Evolutionary conservation across 176 grass and related monocot genomes (phyloP), one percentile per base, ranked within the genome.

Genomic region (Rhynchospora pubera): DNA sequence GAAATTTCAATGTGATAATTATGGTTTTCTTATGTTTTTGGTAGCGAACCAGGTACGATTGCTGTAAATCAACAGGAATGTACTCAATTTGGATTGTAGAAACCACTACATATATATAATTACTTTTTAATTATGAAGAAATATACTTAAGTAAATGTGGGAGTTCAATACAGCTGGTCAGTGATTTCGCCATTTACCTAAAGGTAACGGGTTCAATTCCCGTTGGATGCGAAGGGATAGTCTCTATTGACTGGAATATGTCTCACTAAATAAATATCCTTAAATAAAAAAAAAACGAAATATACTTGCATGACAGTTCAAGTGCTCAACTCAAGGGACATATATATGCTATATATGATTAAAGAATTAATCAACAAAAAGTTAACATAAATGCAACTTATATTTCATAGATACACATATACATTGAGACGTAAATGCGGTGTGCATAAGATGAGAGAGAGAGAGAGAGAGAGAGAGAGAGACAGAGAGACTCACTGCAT

Each of bases 401-500:
- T 11, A 74, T 74, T 24, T 24, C 16, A 72, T 72, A 9, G 48
- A 73, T 73, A 6, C 23, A 73, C 1, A 5, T 73, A 6, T 50
- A 73, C 3, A 11, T 73, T 73, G 69, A 50, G 24, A 46, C 19
- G 3, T 5, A 74, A 19, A 74, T 74, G 70, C 21, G 24, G 13
- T 26, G 6, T 67, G 30, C 30, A n/a, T 48, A 39, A 39, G 34
- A 52, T 74, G 70, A 0, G 12, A 44, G 39, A 64, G 59, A n/a
- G 68, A 28, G n/a, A n/a, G n/a, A n/a, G n/a, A n/a, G n/a, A n/a
- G n/a, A n/a, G n/a, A n/a, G n/a, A n/a, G n/a, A n/a, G n/a, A n/a
- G 77, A 82, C 32, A 46, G 30, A 67, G 62, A 70, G 34, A 51
- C 88, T 91, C 77, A 97, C 94, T 64, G 91, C 94, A 89, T 94